Evolutionary conservation across 768 basidiomycete species (phyloP).

Genomic region (Agrocybe pediades): DNA sequence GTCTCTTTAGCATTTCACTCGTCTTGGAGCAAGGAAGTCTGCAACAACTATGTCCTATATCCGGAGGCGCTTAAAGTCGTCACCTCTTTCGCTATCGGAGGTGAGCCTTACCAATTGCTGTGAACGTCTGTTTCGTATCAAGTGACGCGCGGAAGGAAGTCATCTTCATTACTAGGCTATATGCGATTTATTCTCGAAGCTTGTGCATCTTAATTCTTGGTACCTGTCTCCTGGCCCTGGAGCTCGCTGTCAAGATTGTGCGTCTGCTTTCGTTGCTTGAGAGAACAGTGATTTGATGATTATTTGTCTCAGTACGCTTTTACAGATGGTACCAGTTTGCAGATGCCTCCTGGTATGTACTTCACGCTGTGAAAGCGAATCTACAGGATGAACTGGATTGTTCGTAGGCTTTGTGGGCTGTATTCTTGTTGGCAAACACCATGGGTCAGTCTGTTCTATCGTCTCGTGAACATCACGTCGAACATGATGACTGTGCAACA

Average conservation of each 20-base stretch:
- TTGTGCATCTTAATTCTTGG: constrained; percentile 18
- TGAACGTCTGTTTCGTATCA: background rate
- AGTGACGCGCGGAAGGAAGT: constrained; percentile 9
- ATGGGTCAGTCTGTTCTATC: constrained; percentile 20
- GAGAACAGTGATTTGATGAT: background rate
- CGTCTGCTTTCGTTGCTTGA: constrained; percentile 5
- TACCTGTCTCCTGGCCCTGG: constrained; percentile 20
- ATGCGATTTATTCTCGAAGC: constrained; percentile 31
- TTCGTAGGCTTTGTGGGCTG: constrained; percentile 33
- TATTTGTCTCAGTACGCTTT: constrained; percentile 35
- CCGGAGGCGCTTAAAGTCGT: constrained; percentile 37
- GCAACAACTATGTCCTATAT: constrained; percentile 33
- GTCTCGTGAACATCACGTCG: too few relatives aligned
- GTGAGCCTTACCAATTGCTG: constrained; percentile 15
- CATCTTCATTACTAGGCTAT: constrained; percentile 30
- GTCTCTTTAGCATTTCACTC: constrained; percentile 29
- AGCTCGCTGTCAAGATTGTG: constrained; percentile 36
- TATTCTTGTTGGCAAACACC: constrained; percentile 33
- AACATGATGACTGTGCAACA: too few relatives aligned
- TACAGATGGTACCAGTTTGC: constrained; percentile 32
- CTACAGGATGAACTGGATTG: background rate
- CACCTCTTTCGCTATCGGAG: constrained; percentile 31
- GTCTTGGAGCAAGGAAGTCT: constrained; percentile 31
- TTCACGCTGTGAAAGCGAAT: background rate
- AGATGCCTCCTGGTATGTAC: constrained; percentile 29